A percentile compares a stretch with the other conserved stretches of the same genome.
phyloP scores from a whole-genome alignment of 345 rosid genomes.

The Populus simonii region DNA sequence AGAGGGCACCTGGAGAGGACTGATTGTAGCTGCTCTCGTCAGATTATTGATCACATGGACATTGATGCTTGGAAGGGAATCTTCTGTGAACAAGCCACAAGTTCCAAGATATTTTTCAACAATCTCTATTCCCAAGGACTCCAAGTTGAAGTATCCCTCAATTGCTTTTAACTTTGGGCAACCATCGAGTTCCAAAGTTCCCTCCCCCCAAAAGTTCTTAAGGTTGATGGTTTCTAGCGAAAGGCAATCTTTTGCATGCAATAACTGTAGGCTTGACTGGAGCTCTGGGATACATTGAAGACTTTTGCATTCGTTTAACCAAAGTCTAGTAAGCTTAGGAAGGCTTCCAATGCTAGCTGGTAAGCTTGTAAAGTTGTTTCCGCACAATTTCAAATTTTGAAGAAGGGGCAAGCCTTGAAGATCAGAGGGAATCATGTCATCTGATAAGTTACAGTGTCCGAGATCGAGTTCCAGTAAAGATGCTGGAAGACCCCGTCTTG shows the following conservation, averaged over 20 bases:
- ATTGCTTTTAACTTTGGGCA: slow-evolving; percentile 9
- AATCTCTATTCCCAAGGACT: background rate
- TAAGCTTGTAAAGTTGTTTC: slow-evolving; percentile 10
- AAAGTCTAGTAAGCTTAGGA: background rate
- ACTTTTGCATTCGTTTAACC: slow-evolving; percentile 2
- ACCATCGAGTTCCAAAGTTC: background rate
- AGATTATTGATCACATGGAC: slow-evolving; percentile 4
- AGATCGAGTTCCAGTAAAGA: slow-evolving; percentile 4
- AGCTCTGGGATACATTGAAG: slow-evolving; percentile 10
- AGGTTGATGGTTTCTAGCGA: slow-evolving; percentile 1
- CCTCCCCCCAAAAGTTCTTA: background rate
- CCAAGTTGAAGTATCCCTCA: slow-evolving; percentile 14
- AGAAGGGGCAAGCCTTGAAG: background rate
- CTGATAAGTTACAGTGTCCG: background rate
- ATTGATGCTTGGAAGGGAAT: background rate
- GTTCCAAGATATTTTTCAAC: background rate
- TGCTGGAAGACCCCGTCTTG: background rate
- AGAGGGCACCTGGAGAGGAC: slow-evolving; percentile 11
- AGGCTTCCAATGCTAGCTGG: slow-evolving; percentile 8
- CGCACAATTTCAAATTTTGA: slow-evolving; percentile 4
- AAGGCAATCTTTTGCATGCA: slow-evolving; percentile 10
- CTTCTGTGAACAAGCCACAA: background rate
- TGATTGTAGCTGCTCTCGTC: background rate
- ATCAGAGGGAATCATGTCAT: slow-evolving; percentile 10
- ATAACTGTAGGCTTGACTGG: background rate